Conservation (phyloP, 2,329 filamentous ascomycete species). For the Xenosphaeropsis pyriputrescens region DNA sequence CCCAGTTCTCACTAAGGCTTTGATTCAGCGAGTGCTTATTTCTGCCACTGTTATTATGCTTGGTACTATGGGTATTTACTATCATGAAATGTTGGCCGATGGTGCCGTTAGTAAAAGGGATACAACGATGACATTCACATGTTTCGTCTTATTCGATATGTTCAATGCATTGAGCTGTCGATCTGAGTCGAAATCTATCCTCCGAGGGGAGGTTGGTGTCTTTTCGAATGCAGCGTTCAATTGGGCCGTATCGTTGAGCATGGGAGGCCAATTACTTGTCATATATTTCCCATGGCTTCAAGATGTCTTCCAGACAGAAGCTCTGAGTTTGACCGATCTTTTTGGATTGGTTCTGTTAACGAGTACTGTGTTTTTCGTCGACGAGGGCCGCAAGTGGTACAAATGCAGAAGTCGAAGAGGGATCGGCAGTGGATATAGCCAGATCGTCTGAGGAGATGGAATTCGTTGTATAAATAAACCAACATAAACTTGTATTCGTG, state of each 20-base stretch:
- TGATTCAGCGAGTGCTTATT: constrained; percentile 75
- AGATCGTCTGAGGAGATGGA: constrained; percentile 44
- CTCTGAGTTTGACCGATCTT: constrained; percentile 60
- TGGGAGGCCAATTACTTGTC: constrained; percentile 77
- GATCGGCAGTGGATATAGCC: constrained; percentile 47
- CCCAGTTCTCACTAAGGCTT: constrained; percentile 71
- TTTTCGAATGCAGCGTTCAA: constrained; percentile 92
- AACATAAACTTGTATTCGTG: no score
- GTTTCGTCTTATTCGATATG: constrained; percentile 99
- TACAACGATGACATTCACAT: constrained; percentile 98
- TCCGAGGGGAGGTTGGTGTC: constrained; percentile 71
- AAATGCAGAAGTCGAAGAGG: constrained; percentile 39
- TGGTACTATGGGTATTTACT: constrained; percentile 83
- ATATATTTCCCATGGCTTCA: constrained; percentile 93
- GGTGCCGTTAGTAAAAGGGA: constrained; percentile 79
- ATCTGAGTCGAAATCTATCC: constrained; percentile 76
- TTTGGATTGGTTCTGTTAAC: constrained; percentile 58
- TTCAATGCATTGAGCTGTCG: constrained; percentile 94
- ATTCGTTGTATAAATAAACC: not conserved
- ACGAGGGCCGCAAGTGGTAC: constrained; percentile 77
- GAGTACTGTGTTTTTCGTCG: constrained; percentile 88
- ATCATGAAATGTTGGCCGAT: constrained; percentile 77
- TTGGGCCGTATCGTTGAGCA: constrained; percentile 75
- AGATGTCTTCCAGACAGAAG: constrained; percentile 90
- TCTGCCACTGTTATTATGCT: constrained; percentile 83